Evolutionary conservation across 306 rosid species (phyloP), one percentile per base, ranked within the genome.

Genomic region (Glycine tomentella): DNA sequence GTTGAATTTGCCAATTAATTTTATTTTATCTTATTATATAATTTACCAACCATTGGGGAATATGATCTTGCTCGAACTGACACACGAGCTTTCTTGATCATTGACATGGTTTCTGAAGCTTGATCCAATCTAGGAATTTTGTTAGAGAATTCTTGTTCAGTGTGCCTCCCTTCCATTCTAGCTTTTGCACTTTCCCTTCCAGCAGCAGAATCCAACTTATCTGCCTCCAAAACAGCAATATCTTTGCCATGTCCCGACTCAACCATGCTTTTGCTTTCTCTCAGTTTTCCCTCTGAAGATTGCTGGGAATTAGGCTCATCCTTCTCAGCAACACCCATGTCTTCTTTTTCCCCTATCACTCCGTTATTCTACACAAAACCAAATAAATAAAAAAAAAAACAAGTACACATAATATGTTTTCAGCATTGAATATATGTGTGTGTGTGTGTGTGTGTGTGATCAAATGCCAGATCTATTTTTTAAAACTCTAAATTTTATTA

Each of bases 31-130:
- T 25, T 25, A 25, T 25, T 25, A 25, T 25, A 25, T 25, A 25
- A 2, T 25, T 25, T 13, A 83, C 85, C 84, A 71, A 91, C 95
- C 92, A 81, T 89, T 74, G 89, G 20, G 3, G 90, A 76, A 49
- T 25, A 1, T 25, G 90, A 89, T 78, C 79, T 81, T 45, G 89
- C 88, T 68, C 92, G 85, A 81, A 91, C 91, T 0, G 92, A 89
- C 3, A 91, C 95, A 0, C 95, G 89, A 12, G 91, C 89, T 76
- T 91, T 91, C 82, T 83, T 89, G 45, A 89, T 25, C 1, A 25
- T 88, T 55, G 92, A 84, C 69, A 89, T 78, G 75, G 90, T 80
- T 71, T 86, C 90, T 3, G 95, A 80, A 7, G 80, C 46, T 58
- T 79, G 89, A 31, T 72, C 85, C 65, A 83, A 64, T 61, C 75